These are phyloP conservation scores for Amoebophrya sp. DNA, from an alignment of 169 alveolate species.

Conservation along the genomic window DNA sequence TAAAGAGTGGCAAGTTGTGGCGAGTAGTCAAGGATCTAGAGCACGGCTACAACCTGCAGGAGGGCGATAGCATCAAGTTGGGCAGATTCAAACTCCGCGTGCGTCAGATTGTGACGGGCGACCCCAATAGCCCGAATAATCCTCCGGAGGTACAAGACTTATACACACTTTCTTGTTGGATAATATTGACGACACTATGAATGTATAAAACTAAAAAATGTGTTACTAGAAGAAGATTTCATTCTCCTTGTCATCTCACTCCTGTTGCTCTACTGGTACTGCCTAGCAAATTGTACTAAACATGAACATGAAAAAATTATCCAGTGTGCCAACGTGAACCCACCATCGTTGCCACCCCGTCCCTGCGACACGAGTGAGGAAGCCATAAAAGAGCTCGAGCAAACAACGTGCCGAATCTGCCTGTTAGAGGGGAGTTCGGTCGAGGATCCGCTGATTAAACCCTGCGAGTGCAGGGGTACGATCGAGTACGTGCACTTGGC, in stretches of 20 bases:
- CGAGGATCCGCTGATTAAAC: slow-evolving; percentile 82
- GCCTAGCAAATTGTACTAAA: too few species aligned
- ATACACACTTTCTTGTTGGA: too few species aligned
- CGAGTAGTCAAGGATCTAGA: slow-evolving; percentile 73
- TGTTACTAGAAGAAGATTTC: too few species aligned
- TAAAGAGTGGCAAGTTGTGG: slow-evolving; percentile 76
- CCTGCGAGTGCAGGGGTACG: slow-evolving; percentile 90
- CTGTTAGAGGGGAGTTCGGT: slow-evolving; percentile 72
- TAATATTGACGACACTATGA: too few species aligned
- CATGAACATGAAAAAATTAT: background rate
- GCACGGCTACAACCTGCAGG: slow-evolving; percentile 66
- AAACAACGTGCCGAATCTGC: slow-evolving; percentile 81
- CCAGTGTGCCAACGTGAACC: slow-evolving; percentile 16
- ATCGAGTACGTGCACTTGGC: slow-evolving; percentile 73
- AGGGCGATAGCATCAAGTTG: slow-evolving; percentile 71
- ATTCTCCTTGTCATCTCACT: too few species aligned
- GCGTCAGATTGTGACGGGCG: slow-evolving; percentile 55
- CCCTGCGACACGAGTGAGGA: background rate
- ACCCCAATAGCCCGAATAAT: background rate
- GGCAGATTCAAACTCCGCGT: slow-evolving; percentile 85
- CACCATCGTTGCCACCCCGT: background rate
- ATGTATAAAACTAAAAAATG: too few species aligned
- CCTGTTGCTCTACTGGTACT: too few species aligned
- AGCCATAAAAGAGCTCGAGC: background rate
- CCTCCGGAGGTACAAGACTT: too few species aligned